Conservation (phyloP, 2,329 filamentous ascomycete genomes). For the Hypomyces rosellus region DNA sequence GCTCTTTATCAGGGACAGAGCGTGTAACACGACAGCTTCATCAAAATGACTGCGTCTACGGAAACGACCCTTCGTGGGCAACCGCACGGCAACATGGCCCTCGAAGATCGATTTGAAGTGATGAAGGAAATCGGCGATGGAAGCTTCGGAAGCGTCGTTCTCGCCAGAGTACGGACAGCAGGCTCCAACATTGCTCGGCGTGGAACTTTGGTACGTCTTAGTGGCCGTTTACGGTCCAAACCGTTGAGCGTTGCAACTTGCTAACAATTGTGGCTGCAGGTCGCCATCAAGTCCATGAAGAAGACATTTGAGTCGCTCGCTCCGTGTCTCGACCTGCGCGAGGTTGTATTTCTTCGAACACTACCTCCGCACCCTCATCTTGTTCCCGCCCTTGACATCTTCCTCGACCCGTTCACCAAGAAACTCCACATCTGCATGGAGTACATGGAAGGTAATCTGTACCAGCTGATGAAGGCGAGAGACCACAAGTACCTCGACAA, state of each 20-base stretch:
- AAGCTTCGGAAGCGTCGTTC: conserved; percentile 91
- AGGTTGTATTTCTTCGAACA: conserved; percentile 92
- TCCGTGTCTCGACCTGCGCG: conserved; percentile 85
- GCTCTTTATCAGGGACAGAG: background rate
- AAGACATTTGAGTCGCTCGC: conserved; percentile 93
- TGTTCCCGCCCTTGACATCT: conserved; percentile 96
- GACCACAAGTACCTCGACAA: conserved; percentile 93
- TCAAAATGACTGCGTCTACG: conserved; percentile 70
- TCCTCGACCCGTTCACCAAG: conserved; percentile 90
- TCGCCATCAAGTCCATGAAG: conserved; percentile 99
- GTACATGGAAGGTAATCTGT: conserved; percentile 99
- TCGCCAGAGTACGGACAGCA: conserved; percentile 85
- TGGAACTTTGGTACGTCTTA: conserved; percentile 75
- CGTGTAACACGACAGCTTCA: conserved; percentile 11
- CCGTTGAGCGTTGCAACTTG: background rate
- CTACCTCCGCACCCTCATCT: conserved; percentile 84
- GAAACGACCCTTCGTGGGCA: conserved; percentile 66
- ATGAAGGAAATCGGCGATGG: conserved; percentile 98
- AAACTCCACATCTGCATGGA: conserved; percentile 99
- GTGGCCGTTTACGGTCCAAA: background rate
- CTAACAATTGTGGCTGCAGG: conserved; percentile 44
- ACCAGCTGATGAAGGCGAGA: conserved; percentile 96
- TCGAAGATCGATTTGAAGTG: conserved; percentile 94
- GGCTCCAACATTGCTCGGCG: conserved; percentile 82
- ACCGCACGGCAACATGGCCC: conserved; percentile 52